Conservation (phyloP, 1,139 yeast genomes). For the Scheffersomyces cryptocercus region DNA sequence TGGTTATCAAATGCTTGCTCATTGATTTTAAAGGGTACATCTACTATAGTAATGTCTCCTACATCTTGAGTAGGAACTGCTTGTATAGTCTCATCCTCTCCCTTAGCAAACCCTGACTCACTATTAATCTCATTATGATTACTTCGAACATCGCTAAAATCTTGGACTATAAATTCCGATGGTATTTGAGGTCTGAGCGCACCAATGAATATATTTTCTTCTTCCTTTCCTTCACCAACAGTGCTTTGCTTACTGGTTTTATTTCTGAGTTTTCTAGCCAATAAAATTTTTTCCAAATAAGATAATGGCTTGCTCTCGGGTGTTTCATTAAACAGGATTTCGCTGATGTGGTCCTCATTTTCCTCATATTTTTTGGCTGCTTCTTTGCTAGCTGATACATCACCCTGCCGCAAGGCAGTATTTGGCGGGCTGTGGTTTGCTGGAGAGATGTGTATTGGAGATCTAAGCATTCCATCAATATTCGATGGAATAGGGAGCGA, state of each 20-base stretch:
- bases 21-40: background rate
- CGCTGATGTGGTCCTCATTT: background rate
- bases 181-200: background rate
- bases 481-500: constrained; percentile 5
- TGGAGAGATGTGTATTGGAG: constrained; percentile 7
- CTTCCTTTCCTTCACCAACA: background rate
- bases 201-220: too few relatives aligned
- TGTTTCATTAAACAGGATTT: background rate
- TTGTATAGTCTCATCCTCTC: too few relatives aligned
- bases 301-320: constrained; percentile 13
- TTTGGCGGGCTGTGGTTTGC: background rate
- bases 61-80: too few relatives aligned
- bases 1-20: background rate
- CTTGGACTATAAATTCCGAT: background rate
- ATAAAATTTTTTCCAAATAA: constrained; percentile 33
- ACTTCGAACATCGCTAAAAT: background rate
- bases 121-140: background rate
- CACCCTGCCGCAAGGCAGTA: background rate
- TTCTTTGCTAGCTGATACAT: background rate
- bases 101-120: too few relatives aligned
- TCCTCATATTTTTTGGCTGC: background rate
- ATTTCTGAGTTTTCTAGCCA: constrained; percentile 10
- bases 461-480: constrained; percentile 7
- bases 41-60: background rate
- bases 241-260: background rate